phyloP scores from a whole-genome alignment of 116 monocot species.

The Dioscorea cayenensis region DNA sequence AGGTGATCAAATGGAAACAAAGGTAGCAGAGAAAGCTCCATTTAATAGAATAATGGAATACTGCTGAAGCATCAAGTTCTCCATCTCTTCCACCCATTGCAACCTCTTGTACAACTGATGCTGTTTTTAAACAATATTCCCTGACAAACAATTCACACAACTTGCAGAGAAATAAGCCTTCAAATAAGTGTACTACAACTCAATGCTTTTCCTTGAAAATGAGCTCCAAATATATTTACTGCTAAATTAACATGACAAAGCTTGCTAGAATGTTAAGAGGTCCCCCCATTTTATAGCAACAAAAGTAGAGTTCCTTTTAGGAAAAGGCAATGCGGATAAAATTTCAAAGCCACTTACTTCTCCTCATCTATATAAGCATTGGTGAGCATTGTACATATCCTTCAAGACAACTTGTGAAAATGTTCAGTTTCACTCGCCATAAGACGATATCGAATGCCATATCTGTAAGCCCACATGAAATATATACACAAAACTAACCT shows the following conservation, averaged over 20 bases:
- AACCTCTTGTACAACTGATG: not conserved
- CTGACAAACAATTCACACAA: not conserved
- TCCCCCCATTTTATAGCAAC: not conserved
- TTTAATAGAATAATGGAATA: not conserved
- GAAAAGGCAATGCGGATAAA: constrained; percentile 2
- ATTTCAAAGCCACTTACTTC: not conserved
- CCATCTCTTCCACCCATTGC: not conserved
- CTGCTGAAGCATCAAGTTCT: not conserved
- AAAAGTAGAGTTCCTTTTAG: constrained; percentile 9
- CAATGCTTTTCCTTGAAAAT: no score
- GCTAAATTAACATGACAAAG: not conserved
- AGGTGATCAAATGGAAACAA: not conserved
- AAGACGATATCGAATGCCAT: constrained; percentile 12
- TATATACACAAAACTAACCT: not conserved
- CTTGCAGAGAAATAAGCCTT: not conserved
- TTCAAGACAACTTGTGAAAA: not conserved
- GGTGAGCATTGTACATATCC: not conserved
- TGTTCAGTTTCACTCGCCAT: constrained; percentile 12
- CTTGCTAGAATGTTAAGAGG: not conserved
- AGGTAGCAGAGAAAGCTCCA: not conserved
- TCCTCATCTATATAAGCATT: not conserved
- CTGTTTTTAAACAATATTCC: not conserved
- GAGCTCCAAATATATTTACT: no score
- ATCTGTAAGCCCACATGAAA: constrained; percentile 12
- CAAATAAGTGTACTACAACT: no score